A percentile compares a stretch with the other conserved stretches of the same genome.
phyloP scores from a whole-genome alignment of 2,329 filamentous ascomycete species.

The Fusarium tupiense region DNA sequence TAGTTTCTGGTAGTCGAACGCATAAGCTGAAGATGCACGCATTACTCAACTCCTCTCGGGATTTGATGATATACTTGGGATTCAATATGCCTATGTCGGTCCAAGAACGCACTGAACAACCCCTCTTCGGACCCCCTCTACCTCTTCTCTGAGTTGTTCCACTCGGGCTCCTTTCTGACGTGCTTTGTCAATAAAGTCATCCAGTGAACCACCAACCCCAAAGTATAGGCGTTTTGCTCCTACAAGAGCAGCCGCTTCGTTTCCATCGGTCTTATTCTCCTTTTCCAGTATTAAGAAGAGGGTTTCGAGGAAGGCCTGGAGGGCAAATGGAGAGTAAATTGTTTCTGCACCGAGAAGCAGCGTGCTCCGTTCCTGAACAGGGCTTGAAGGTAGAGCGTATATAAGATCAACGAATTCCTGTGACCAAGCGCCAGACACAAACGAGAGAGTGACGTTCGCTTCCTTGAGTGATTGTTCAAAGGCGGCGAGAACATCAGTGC shows the following conservation, averaged over 20 bases:
- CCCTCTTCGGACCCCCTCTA: constrained; percentile 68
- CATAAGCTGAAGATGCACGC: background rate
- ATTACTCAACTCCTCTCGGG: background rate
- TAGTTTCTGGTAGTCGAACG: background rate
- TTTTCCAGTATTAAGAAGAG: constrained; percentile 67
- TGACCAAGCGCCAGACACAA: constrained; percentile 82
- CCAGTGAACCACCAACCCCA: constrained; percentile 83
- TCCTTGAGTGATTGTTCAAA: constrained; percentile 66
- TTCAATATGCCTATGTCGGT: constrained; percentile 12
- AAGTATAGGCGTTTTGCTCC: constrained; percentile 86
- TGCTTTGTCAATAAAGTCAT: constrained; percentile 72
- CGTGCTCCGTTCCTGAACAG: constrained; percentile 43
- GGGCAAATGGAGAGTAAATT: constrained; percentile 80
- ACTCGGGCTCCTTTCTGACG: constrained; percentile 60
- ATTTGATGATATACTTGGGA: background rate
- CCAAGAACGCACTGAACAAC: constrained; percentile 63
- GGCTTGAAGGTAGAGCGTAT: constrained; percentile 45
- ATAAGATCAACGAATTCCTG: constrained; percentile 70
- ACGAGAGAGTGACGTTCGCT: constrained; percentile 65
- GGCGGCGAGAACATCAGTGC: constrained; percentile 62
- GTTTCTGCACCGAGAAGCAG: constrained; percentile 81
- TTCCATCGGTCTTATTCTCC: constrained; percentile 48
- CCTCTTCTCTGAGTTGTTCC: constrained; percentile 65
- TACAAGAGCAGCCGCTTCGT: constrained; percentile 69
- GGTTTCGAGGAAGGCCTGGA: constrained; percentile 74